Conservation (phyloP, 495 filamentous ascomycete genomes). For the Cladorrhinum samala region DNA sequence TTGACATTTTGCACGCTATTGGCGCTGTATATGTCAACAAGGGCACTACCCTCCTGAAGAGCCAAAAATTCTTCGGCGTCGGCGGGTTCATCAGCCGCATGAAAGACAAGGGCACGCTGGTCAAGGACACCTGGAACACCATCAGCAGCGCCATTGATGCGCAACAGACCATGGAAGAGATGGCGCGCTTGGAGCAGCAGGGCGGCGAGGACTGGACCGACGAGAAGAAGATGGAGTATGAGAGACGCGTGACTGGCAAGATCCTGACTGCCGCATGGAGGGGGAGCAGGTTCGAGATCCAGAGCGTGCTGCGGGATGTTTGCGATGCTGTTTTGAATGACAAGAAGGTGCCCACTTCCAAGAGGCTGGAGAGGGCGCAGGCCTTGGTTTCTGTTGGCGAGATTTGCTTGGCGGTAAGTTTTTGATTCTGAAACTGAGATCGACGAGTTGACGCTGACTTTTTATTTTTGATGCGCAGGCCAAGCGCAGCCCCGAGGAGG, state of each 20-base stretch:
- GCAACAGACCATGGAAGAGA: slow-evolving; percentile 97
- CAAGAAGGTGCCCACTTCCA: slow-evolving; percentile 73
- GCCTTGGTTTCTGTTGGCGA: slow-evolving; percentile 82
- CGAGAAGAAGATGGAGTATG: slow-evolving; percentile 94
- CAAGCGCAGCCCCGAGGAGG: slow-evolving; percentile 85
- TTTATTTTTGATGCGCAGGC: slow-evolving; percentile 54
- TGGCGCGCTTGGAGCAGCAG: slow-evolving; percentile 91
- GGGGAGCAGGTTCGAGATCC: slow-evolving; percentile 96
- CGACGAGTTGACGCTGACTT: too few relatives aligned
- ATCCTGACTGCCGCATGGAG: slow-evolving; percentile 98
- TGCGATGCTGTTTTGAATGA: slow-evolving; percentile 64
- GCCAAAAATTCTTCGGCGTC: slow-evolving; percentile 94
- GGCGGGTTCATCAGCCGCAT: slow-evolving; percentile 87
- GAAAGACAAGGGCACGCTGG: slow-evolving; percentile 93
- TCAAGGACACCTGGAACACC: slow-evolving; percentile 97
- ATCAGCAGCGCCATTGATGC: slow-evolving; percentile 97
- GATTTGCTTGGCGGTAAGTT: slow-evolving; percentile 75
- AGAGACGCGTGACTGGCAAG: slow-evolving; percentile 92
- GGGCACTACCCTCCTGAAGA: slow-evolving; percentile 79
- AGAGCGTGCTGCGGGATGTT: slow-evolving; percentile 87
- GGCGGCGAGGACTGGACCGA: slow-evolving; percentile 98
- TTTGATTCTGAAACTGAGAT: too few relatives aligned
- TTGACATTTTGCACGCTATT: slow-evolving; percentile 96
- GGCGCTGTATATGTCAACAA: slow-evolving; percentile 85
- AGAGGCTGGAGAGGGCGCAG: slow-evolving; percentile 85